Evolutionary conservation across 2,329 filamentous ascomycete genomes (phyloP), one percentile per base, ranked within the genome.

Genomic region (Neurospora sp.): DNA sequence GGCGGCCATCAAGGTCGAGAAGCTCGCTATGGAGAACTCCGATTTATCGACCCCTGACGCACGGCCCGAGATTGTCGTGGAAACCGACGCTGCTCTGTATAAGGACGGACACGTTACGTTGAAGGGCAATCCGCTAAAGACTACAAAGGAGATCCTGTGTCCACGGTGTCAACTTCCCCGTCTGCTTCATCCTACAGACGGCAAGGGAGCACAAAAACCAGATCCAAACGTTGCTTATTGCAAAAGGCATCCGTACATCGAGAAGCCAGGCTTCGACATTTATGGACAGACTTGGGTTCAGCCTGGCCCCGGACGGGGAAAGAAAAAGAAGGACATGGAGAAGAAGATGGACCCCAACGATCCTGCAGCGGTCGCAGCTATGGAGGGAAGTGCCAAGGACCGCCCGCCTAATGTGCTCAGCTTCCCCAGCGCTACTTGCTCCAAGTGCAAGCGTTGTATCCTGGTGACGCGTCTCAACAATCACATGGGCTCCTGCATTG

Each of bases 271-370:
- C 71, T 91, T 89, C 80, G 91, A 95, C 79, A 92, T 94, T 73
- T 93, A 93, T 79, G 91, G 91, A 67, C 92, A 93, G 79, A 92
- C 90, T 37, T 94, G 92, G 86, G 89, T 92, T 15, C 89, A 88
- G 19, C 89, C 90, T 28, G 87, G 87, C 0, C 88, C 89, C 28
- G 88, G 88, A 15, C 86, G 90, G 71, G 91, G 91, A 71, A 92
- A 91, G 82, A 92, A 91, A 83, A 93, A 91, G 85, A 93, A 92
- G 84, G 91, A 89, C 78, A 88, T 89, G 82, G 87, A 89, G 78
- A 88, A 87, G 82, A 87, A 83, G 79, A 77, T 79, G 66, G 79
- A 80, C 52, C 76, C 76, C 66, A 80, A 82, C 74, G 80, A 81
- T 73, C 77, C 66, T 1, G 73, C 72, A 15, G 73, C 75, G 6